Base-by-base conservation (phyloP, 139 green algal genomes). In the Penium margaritaceum region DNA sequence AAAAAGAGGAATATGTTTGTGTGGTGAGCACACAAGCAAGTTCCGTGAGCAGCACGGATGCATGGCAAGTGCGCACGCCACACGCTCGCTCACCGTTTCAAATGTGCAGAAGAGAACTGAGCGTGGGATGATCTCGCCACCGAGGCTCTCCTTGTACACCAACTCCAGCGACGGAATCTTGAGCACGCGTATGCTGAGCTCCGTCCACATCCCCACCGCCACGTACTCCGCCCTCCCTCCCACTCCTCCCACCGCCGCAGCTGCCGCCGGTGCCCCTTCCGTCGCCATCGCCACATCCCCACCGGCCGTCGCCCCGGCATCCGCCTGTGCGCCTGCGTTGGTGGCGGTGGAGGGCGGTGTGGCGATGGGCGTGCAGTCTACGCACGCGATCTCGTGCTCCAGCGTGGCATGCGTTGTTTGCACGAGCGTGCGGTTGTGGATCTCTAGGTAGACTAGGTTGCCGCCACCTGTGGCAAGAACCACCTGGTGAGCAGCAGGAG, bases 331-430 rank as follows among this genome's bases (percentile, higher is more conserved):
- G 51, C 51, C 51, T 60, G 51, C 24, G 17, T 21, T 21, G 12
- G 41, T 7, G 41, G 41, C 7, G 41, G 41, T 51, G 7, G 41
- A 51, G 41, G 41, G 41, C 12, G 41, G 41, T 51, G 41, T 21
- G 21, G 53, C 7, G 24, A 91, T 57, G 0, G 89, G 88, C 2
- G 81, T 91, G 53, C 94, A 73, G 84, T 98, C 93, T 30, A 97
- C 57, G 81, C 92, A 98, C 0, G 92, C 84, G 6, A 97, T 84
- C 74, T 98, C 92, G 9, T 76, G 67, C 1, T 88, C 83, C 70
- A 96, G 74, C 39, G 83, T 66, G 9, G 74, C 63, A 15, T 78
- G 70, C 1, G 37, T 82, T 14, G 69, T 66, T 76, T 95, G 85
- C 1, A 36, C 6, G 35, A 95, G 44, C 73, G 38, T 33, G 36